These are phyloP conservation scores for Linanthus parryae DNA, from an alignment of 148 eudicot species.

Conservation along the genomic window DNA sequence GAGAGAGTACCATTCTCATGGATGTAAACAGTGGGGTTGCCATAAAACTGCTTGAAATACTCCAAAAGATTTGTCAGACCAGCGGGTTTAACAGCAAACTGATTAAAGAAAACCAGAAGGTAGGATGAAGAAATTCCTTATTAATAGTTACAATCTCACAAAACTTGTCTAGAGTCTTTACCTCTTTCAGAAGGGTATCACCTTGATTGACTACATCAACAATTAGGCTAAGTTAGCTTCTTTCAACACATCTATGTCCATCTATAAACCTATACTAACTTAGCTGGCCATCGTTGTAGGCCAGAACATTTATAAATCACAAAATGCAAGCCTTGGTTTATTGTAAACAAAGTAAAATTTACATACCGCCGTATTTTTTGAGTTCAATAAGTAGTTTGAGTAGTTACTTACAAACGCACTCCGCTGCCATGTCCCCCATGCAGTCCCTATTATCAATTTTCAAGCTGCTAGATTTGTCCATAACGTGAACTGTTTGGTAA, in stretches of 20 bases:
- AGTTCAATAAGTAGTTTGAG: too few species aligned
- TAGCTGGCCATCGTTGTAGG: too few species aligned
- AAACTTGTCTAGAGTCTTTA: too few species aligned
- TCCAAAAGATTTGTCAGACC: slow-evolving; percentile 26
- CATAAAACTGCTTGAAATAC: slow-evolving; percentile 32
- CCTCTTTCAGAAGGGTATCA: too few species aligned
- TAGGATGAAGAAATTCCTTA: not conserved
- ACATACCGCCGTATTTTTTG: too few species aligned
- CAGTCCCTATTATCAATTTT: not conserved
- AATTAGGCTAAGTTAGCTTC: too few species aligned
- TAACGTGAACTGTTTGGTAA: not conserved
- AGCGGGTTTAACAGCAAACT: slow-evolving; percentile 22
- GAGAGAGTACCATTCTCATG: slow-evolving; percentile 31
- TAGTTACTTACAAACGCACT: not conserved
- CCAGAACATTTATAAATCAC: too few species aligned
- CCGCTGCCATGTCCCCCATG: not conserved
- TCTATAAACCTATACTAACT: too few species aligned
- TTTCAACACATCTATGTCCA: too few species aligned
- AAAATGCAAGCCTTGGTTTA: too few species aligned
- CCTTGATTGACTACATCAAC: too few species aligned
- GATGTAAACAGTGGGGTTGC: slow-evolving; percentile 34
- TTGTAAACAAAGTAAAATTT: too few species aligned
- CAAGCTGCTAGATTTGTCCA: not conserved
- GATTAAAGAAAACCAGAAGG: not conserved
- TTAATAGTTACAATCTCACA: not conserved